Percentiles rank a stretch among this genome's conserved stretches.
Evolutionary conservation across 2,329 filamentous ascomycete species (phyloP).

Genomic region (Aspergillus novofumigatus): DNA sequence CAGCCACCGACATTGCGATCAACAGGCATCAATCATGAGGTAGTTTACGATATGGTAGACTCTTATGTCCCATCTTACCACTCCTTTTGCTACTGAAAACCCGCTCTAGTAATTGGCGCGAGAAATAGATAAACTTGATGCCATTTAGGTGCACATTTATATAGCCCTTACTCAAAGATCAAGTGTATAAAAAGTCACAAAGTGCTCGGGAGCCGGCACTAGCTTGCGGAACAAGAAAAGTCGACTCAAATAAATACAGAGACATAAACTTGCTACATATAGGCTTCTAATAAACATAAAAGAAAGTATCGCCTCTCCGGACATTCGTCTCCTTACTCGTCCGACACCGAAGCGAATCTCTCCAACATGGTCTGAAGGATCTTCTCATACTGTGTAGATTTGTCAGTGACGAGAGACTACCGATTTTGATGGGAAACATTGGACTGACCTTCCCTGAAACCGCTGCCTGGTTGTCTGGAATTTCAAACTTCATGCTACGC

Average conservation of each 20-base stretch:
- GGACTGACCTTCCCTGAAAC: slow-evolving; percentile 74
- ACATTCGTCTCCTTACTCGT: slow-evolving; percentile 63
- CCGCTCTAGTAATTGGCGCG: not conserved
- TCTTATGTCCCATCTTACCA: not conserved
- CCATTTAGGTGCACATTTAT: not conserved
- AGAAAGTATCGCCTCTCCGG: slow-evolving; percentile 12
- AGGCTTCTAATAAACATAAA: slow-evolving; percentile 17
- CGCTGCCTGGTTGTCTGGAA: slow-evolving; percentile 76
- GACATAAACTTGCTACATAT: slow-evolving; percentile 32
- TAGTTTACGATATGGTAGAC: not conserved
- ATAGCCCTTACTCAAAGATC: not conserved
- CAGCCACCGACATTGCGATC: slow-evolving; percentile 1
- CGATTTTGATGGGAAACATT: not conserved
- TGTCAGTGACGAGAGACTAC: slow-evolving; percentile 38
- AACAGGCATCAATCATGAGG: not conserved
- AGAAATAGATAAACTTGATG: not conserved
- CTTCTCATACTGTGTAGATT: slow-evolving; percentile 69
- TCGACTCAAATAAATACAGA: slow-evolving; percentile 30
- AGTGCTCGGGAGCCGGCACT: not conserved
- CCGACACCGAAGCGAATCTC: slow-evolving; percentile 92
- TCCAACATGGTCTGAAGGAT: slow-evolving; percentile 90
- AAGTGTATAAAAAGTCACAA: not conserved
- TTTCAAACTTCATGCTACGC: slow-evolving; percentile 93
- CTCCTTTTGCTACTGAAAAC: not conserved
- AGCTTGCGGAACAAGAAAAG: slow-evolving; percentile 3